Conservation (phyloP, 139 green algal species). For the Dunaliella primolecta region DNA sequence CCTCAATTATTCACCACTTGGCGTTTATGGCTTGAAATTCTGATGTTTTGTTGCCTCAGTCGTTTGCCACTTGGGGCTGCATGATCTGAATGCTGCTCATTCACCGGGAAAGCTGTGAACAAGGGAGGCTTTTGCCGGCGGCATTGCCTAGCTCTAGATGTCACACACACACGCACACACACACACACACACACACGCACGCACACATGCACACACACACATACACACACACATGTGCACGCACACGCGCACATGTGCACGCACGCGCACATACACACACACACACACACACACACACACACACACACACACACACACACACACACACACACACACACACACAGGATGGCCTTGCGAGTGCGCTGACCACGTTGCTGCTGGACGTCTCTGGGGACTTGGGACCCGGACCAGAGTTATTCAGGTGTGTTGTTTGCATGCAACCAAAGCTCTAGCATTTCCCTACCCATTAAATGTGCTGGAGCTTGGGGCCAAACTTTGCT, state of each 20-base stretch:
- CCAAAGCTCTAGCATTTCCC: too few species aligned
- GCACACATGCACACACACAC: slow-evolving; percentile 8
- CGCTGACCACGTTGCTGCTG: slow-evolving; percentile 52
- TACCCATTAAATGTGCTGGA: too few species aligned
- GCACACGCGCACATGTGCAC: not conserved
- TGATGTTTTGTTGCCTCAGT: too few species aligned
- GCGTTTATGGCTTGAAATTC: too few species aligned
- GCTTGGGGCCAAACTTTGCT: not conserved
- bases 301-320: not conserved
- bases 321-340: slow-evolving; percentile 9
- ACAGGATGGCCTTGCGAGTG: slow-evolving; percentile 47
- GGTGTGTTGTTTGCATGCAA: slow-evolving; percentile 13
- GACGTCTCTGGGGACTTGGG: slow-evolving; percentile 42
- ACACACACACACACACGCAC: slow-evolving; percentile 57
- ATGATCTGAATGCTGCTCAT: too few species aligned
- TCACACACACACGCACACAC: too few species aligned
- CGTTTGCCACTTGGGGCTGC: too few species aligned
- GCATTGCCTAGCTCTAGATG: too few species aligned
- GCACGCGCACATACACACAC: not conserved
- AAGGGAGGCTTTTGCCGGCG: too few species aligned
- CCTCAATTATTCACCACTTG: too few species aligned
- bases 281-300: not conserved
- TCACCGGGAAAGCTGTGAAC: too few species aligned
- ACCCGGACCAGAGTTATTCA: slow-evolving; percentile 32
- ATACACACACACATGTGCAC: not conserved